Evolutionary conservation across 2,329 filamentous ascomycete species (phyloP), one percentile per base, ranked within the genome.

Genomic region (Ophiostoma angusticollis): DNA sequence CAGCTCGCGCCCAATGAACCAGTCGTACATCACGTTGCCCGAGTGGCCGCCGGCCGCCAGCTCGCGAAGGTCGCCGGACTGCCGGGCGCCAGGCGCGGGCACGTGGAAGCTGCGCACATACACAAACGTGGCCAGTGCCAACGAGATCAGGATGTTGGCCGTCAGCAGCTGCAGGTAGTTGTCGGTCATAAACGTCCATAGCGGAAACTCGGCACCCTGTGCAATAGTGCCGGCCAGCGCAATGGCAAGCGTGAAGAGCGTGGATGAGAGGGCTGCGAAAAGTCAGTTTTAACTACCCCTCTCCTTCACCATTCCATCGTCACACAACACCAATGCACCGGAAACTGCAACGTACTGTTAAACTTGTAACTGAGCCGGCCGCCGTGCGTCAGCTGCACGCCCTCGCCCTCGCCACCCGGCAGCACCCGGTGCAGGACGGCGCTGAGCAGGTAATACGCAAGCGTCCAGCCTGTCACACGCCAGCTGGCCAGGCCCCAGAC

Each of bases 1-100:
- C 44, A 96, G 76, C 59, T 96, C 89, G 21, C 89, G 83, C 16
- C 89, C 89, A 48, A 96, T 95, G 62, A 86, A 96, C 77, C 85
- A 96, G 60, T 96, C 89, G 58, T 96, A 95, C 27, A 95, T 61
- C 46, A 85, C 63, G 58, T 93, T 95, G 42, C 86, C 87, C 1
- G 76, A 78, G 54, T 82, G 74, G 13, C 86, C 87, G 31, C 87
- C 86, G 1, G 75, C 74, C 0, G 87, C 87, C 7, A 96, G 70
- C 56, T 91, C 79, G 29, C 87, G 82, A 45, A 70, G 65, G 56
- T 93, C 84, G 31, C 74, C 77, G n/a, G 75, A 61, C 56, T 83
- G 81, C 47, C 29, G 19, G 25, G 24, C 33, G 11, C 18, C 34
- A 9, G 40, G 19, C 16, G 32, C n/a, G 5, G 31, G 31, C 6